phyloP scores from a whole-genome alignment of 768 basidiomycete species.

The Peribolospora kevripleyi region DNA sequence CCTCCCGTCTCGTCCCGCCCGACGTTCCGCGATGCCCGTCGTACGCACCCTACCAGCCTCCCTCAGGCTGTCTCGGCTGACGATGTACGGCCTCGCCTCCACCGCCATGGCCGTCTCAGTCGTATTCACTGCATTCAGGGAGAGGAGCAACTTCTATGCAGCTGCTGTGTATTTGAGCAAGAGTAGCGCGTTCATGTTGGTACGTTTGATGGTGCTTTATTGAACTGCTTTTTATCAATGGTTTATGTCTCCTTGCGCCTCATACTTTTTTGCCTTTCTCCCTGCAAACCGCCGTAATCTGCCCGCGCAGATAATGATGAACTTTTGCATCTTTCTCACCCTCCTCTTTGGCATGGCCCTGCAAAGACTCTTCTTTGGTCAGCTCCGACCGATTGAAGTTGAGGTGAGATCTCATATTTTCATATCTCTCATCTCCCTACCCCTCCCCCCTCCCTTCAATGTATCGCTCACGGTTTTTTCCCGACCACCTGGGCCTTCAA shows the following conservation, averaged over 20 bases:
- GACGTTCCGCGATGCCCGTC: not conserved
- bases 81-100: constrained; percentile 3
- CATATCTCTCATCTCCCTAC: not conserved
- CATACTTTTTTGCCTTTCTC: not conserved
- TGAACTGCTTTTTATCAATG: constrained; percentile 1
- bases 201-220: constrained; percentile 20
- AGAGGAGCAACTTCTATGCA: constrained; percentile 77
- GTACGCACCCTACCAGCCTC: not conserved
- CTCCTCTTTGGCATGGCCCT: constrained; percentile 50
- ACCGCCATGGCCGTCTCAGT: constrained; percentile 31
- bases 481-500: not conserved
- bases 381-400: constrained; percentile 61
- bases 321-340: constrained; percentile 59
- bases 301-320: constrained; percentile 48
- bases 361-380: constrained; percentile 76
- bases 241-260: not conserved
- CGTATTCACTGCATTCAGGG: constrained; percentile 52
- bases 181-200: constrained; percentile 78
- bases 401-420: constrained; percentile 35
- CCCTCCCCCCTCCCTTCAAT: not conserved
- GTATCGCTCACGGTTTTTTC: not conserved
- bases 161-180: constrained; percentile 77
- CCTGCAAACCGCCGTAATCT: not conserved
- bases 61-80: not conserved
- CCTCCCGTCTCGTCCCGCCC: not conserved